These are phyloP conservation scores for Xylaria sp. DNA, from an alignment of 2,329 filamentous ascomycete genomes.

Conservation along the genomic window DNA sequence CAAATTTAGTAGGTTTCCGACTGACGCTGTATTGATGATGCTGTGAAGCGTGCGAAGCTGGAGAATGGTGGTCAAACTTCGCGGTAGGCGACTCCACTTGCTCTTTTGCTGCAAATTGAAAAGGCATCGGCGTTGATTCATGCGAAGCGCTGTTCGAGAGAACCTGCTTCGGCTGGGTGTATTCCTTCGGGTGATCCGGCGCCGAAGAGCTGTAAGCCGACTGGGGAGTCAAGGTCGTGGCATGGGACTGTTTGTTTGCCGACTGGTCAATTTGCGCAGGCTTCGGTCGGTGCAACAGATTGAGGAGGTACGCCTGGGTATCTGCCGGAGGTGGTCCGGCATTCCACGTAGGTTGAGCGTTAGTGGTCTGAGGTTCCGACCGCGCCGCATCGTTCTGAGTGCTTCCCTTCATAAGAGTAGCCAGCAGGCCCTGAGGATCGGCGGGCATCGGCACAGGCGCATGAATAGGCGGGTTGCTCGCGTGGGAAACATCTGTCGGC, in stretches of 20 bases:
- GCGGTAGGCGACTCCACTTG: slow-evolving; percentile 30
- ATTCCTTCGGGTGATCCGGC: slow-evolving; percentile 34
- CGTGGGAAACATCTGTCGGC: slow-evolving; percentile 25
- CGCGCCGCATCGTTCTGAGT: slow-evolving; percentile 51
- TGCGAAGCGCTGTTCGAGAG: slow-evolving; percentile 28
- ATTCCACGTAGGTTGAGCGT: slow-evolving; percentile 43
- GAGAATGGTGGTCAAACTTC: slow-evolving; percentile 34
- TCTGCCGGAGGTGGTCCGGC: slow-evolving; percentile 61
- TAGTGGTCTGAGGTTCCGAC: slow-evolving; percentile 38
- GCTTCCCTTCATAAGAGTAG: slow-evolving; percentile 62
- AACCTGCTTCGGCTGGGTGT: slow-evolving; percentile 24
- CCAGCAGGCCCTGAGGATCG: slow-evolving; percentile 60
- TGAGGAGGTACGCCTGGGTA: slow-evolving; percentile 83
- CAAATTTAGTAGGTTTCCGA: slow-evolving; percentile 37
- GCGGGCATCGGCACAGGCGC: slow-evolving; percentile 59
- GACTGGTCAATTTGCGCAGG: slow-evolving; percentile 59
- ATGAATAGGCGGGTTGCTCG: slow-evolving; percentile 47
- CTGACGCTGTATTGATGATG: slow-evolving; percentile 31
- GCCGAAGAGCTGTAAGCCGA: slow-evolving; percentile 41
- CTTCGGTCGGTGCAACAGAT: slow-evolving; percentile 80
- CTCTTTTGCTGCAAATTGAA: slow-evolving; percentile 26
- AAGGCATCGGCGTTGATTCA: slow-evolving; percentile 33
- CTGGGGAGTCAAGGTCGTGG: slow-evolving; percentile 49
- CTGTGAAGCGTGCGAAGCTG: slow-evolving; percentile 33
- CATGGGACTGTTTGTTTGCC: slow-evolving; percentile 46